Percentiles rank a stretch among this genome's conserved stretches.
Evolutionary conservation across 208 protist genomes (phyloP).

Genomic region (Acanthamoeba comandoni): DNA sequence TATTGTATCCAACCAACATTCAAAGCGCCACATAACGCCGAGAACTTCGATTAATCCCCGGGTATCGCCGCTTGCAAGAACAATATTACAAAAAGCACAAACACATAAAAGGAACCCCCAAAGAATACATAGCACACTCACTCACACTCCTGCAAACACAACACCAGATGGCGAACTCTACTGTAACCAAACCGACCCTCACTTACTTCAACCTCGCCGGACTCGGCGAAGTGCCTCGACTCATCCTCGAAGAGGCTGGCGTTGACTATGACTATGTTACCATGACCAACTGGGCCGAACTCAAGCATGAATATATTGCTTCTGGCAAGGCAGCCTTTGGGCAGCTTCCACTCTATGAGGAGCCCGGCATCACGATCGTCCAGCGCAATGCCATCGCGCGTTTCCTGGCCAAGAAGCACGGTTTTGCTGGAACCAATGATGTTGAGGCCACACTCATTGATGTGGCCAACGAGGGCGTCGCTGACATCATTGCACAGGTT

Average conservation of each 20-base stretch:
- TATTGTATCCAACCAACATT: too few relatives aligned
- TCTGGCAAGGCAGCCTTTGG: slow-evolving; percentile 12
- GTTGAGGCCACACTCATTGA: slow-evolving; percentile 33
- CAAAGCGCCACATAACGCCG: too few relatives aligned
- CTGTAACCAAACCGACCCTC: slow-evolving; percentile 6
- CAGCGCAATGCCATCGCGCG: slow-evolving; percentile 31
- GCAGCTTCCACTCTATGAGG: slow-evolving; percentile 42
- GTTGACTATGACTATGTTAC: slow-evolving; percentile 27
- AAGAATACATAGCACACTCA: too few relatives aligned
- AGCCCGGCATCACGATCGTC: slow-evolving; percentile 25
- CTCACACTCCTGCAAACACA: too few relatives aligned
- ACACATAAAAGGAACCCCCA: too few relatives aligned
- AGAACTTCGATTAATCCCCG: too few relatives aligned
- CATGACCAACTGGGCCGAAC: slow-evolving; percentile 7
- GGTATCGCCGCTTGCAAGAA: too few relatives aligned
- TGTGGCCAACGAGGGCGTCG: slow-evolving; percentile 9
- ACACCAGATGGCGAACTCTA: neutral
- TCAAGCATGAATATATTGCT: neutral
- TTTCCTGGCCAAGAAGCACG: slow-evolving; percentile 16
- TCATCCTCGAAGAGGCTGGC: slow-evolving; percentile 8
- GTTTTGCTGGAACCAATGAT: slow-evolving; percentile 7
- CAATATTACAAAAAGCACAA: too few relatives aligned
- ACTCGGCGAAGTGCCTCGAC: neutral
- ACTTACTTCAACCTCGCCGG: slow-evolving; percentile 27
- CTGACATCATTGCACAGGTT: neutral